phyloP scores from a whole-genome alignment of 495 filamentous ascomycete species.

The Talaromyces adpressus region DNA sequence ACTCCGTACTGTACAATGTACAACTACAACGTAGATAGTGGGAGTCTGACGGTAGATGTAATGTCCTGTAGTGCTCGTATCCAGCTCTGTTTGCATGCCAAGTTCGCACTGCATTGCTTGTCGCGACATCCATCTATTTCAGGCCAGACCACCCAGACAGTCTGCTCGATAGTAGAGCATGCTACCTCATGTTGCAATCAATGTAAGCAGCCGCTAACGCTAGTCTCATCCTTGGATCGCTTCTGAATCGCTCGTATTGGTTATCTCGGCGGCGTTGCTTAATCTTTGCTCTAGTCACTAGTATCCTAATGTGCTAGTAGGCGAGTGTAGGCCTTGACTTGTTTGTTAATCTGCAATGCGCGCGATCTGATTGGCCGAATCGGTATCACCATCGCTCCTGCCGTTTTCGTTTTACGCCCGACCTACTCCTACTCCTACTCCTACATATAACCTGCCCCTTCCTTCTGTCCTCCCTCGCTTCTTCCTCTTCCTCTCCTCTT shows the following conservation, averaged over 20 bases:
- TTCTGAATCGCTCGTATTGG: conserved; percentile 11
- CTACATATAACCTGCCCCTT: not conserved
- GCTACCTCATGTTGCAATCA: not conserved
- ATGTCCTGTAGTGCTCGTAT: not conserved
- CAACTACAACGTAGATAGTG: not conserved
- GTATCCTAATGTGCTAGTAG: no score
- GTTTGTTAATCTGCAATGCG: not conserved
- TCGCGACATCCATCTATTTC: not conserved
- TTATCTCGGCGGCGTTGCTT: conserved; percentile 14
- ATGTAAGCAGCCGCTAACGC: not conserved
- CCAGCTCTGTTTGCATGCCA: no score
- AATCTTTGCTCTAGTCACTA: not conserved
- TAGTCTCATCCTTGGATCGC: not conserved
- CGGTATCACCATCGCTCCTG: not conserved
- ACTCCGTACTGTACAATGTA: not conserved
- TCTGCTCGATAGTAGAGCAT: not conserved
- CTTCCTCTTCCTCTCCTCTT: conserved; percentile 14
- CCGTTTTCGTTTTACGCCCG: conserved; percentile 3
- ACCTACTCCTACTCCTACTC: no score
- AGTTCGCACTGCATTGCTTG: no score
- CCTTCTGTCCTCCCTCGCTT: not conserved
- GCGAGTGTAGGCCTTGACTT: not conserved
- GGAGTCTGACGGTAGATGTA: not conserved
- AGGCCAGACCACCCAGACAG: not conserved
- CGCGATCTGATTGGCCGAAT: not conserved